Evolutionary conservation across 257 asterid species (phyloP).

Genomic region (Scutellaria minor): DNA sequence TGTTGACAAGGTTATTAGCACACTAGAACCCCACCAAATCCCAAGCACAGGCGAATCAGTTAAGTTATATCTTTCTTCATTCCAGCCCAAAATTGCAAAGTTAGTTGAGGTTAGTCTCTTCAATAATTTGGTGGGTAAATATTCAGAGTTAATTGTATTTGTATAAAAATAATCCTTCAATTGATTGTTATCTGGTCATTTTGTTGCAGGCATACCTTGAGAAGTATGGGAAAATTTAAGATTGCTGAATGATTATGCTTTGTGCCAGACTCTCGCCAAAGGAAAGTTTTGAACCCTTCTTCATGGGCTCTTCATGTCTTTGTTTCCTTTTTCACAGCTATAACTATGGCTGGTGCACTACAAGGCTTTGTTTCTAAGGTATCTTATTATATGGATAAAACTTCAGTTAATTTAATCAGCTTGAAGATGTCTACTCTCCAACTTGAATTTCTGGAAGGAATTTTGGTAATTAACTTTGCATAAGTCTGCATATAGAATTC

Average conservation of each 20-base stretch:
- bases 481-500: slow-evolving; percentile 23
- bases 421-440: slow-evolving; percentile 29
- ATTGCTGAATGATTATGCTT: slow-evolving; percentile 36
- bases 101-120: slow-evolving; percentile 81
- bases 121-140: slow-evolving; percentile 27
- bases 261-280: slow-evolving; percentile 26
- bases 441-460: slow-evolving; percentile 19
- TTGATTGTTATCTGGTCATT: slow-evolving; percentile 41
- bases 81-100: slow-evolving; percentile 65
- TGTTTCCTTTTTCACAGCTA: slow-evolving; percentile 1
- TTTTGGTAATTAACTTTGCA: slow-evolving; percentile 13
- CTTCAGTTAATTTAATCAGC: slow-evolving; percentile 23
- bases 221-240: slow-evolving; percentile 65
- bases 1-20: slow-evolving; percentile 67
- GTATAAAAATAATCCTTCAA: slow-evolving; percentile 23
- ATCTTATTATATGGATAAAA: slow-evolving; percentile 32
- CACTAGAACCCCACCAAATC: slow-evolving; percentile 66
- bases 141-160: slow-evolving; percentile 24
- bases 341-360: slow-evolving; percentile 32
- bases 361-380: slow-evolving; percentile 30
- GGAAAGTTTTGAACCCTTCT: slow-evolving; percentile 37
- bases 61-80: slow-evolving; percentile 58
- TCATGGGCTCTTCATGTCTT: slow-evolving; percentile 23
- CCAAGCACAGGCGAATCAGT: slow-evolving; percentile 69
- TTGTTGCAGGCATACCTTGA: slow-evolving; percentile 82